Conservation (phyloP, 2,329 filamentous ascomycete genomes). For the Penicillium sp. region DNA sequence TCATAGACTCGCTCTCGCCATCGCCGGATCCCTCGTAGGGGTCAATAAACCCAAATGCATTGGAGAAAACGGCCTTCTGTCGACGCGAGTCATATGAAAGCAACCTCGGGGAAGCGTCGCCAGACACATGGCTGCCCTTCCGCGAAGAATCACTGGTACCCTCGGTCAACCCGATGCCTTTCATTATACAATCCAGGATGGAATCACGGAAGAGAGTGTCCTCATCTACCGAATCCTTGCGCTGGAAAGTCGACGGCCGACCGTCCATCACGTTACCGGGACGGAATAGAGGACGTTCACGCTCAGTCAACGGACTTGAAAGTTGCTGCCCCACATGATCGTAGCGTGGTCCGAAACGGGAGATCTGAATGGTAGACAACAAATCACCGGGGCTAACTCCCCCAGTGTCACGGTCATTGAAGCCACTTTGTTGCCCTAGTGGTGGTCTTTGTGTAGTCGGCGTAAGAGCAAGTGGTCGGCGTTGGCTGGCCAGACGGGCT, state of each 20-base stretch:
- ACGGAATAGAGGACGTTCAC: conserved; percentile 38
- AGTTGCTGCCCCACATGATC: conserved; percentile 35
- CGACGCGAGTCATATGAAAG: conserved; percentile 77
- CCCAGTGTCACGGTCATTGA: conserved; percentile 31
- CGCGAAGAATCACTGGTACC: conserved; percentile 61
- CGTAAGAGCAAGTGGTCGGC: conserved; percentile 19
- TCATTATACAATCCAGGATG: conserved; percentile 92
- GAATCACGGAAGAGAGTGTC: conserved; percentile 84
- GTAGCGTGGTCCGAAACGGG: conserved; percentile 55
- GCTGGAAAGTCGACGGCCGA: conserved; percentile 49
- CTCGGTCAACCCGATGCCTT: conserved; percentile 73
- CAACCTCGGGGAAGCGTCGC: conserved; percentile 78
- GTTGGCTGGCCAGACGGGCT: conserved; percentile 53
- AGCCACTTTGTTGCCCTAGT: conserved; percentile 9
- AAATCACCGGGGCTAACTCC: conserved; percentile 71
- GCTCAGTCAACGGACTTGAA: conserved; percentile 43
- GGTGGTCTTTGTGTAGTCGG: conserved; percentile 11
- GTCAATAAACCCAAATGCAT: conserved; percentile 89
- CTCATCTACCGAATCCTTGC: conserved; percentile 79
- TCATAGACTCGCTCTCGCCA: conserved; percentile 80
- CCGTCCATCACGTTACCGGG: conserved; percentile 25
- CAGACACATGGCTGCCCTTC: conserved; percentile 61
- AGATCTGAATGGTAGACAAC: conserved; percentile 69
- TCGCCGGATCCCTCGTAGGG: conserved; percentile 69
- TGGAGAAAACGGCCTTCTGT: conserved; percentile 73